These are phyloP conservation scores for Lactarius evosmus DNA, from an alignment of 768 basidiomycete species.

Conservation along the genomic window DNA sequence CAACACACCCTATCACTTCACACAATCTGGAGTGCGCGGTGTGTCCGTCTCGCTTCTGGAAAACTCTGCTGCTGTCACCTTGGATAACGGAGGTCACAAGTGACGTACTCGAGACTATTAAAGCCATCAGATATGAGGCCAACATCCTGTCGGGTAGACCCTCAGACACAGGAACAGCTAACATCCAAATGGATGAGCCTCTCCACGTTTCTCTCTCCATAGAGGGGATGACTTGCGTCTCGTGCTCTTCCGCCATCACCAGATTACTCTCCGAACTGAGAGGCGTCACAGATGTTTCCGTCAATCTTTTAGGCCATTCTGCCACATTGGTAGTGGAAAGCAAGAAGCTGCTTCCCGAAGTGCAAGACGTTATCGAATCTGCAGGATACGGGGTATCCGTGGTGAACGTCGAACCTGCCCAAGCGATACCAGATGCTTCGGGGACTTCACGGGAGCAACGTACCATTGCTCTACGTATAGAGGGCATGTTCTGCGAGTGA, in stretches of 20 bases:
- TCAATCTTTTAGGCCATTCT: slow-evolving; percentile 62
- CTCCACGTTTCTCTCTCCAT: slow-evolving; percentile 51
- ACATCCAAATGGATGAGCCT: slow-evolving; percentile 25
- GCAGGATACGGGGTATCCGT: slow-evolving; percentile 43
- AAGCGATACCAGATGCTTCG: slow-evolving; percentile 49
- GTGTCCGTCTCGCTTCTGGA: slow-evolving; percentile 37
- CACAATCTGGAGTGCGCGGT: slow-evolving; percentile 29
- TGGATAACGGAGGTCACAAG: slow-evolving; percentile 10
- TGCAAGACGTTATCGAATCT: slow-evolving; percentile 38
- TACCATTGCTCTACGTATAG: slow-evolving; percentile 51
- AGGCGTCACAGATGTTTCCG: slow-evolving; percentile 50
- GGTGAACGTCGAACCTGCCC: slow-evolving; percentile 31
- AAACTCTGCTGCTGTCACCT: slow-evolving; percentile 28
- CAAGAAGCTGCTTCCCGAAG: slow-evolving; percentile 31
- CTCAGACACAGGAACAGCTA: neutral
- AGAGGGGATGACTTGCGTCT: slow-evolving; percentile 74
- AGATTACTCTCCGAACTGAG: slow-evolving; percentile 46
- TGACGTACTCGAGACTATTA: slow-evolving; percentile 31
- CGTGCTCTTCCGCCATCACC: slow-evolving; percentile 58
- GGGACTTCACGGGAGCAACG: slow-evolving; percentile 39
- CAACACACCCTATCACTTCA: slow-evolving; percentile 9
- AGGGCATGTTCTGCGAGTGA: slow-evolving; percentile 64
- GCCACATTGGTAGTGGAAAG: slow-evolving; percentile 47
- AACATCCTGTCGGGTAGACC: slow-evolving; percentile 3
- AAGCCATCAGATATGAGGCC: slow-evolving; percentile 35